phyloP scores from a whole-genome alignment of 495 filamentous ascomycete species.

The Xylaria telfairii region DNA sequence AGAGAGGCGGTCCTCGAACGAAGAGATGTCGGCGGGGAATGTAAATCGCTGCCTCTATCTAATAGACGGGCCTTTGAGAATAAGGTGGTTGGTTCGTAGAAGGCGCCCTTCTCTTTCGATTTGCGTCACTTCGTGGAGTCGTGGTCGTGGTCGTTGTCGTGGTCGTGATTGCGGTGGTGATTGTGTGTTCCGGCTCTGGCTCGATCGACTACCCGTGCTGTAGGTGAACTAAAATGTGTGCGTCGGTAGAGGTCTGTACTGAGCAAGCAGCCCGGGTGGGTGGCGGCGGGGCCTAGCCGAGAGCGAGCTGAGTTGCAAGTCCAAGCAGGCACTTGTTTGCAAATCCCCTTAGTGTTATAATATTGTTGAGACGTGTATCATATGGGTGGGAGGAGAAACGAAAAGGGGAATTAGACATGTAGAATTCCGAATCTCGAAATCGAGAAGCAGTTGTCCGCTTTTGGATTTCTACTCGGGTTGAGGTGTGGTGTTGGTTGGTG shows the following conservation, averaged over 20 bases:
- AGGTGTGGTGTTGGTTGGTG: neutral
- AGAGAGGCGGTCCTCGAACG: neutral
- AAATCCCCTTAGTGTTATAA: neutral
- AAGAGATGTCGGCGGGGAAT: neutral
- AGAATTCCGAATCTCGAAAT: neutral
- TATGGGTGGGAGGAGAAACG: neutral
- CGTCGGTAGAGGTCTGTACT: neutral
- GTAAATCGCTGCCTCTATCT: neutral
- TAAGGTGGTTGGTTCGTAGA: neutral
- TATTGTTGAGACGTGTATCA: neutral
- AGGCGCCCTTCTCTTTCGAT: neutral
- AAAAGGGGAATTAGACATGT: neutral
- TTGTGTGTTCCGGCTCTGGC: neutral
- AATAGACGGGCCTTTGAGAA: neutral
- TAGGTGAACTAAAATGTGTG: neutral
- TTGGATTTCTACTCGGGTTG: neutral
- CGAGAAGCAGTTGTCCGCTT: neutral
- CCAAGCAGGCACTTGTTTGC: neutral
- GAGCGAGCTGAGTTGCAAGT: neutral
- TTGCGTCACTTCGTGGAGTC: neutral
- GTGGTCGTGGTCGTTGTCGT: too few species aligned
- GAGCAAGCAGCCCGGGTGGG: neutral
- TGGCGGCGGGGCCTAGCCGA: conserved; percentile 10
- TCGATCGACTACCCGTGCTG: conserved; percentile 5
- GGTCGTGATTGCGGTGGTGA: too few species aligned